phyloP scores from a whole-genome alignment of 768 basidiomycete genomes.

The Phanerodontia chrysosporium region DNA sequence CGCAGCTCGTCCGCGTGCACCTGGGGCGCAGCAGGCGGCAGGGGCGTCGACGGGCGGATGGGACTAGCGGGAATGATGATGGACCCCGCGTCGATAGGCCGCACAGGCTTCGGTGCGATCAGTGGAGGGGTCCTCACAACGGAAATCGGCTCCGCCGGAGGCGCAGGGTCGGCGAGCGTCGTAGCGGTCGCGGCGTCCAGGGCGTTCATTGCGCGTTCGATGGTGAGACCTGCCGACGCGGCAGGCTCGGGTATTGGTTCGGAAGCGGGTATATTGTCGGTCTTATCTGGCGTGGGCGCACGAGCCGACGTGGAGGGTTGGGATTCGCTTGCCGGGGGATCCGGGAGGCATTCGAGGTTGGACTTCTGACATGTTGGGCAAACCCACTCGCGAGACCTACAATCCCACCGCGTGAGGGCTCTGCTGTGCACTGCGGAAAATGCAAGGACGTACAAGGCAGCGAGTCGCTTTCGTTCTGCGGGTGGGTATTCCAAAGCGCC shows the following conservation, averaged over 20 bases:
- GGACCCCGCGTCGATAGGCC: conserved; percentile 18
- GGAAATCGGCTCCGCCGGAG: background rate
- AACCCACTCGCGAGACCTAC: conserved; percentile 75
- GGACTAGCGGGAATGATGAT: conserved; percentile 15
- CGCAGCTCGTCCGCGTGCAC: background rate
- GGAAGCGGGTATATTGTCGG: background rate
- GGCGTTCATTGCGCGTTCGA: background rate
- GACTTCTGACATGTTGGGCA: conserved; percentile 69
- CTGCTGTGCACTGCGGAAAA: no score
- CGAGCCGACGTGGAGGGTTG: background rate
- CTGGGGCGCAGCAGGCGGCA: conserved; percentile 1
- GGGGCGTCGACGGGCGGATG: conserved; percentile 3
- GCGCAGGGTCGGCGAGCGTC: conserved; percentile 9
- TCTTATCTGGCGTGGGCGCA: background rate
- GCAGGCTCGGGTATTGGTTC: background rate
- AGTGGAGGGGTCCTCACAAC: conserved; percentile 14
- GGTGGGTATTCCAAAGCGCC: conserved; percentile 82
- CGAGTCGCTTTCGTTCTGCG: conserved; percentile 73
- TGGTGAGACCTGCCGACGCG: background rate
- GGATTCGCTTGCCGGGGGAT: conserved; percentile 36
- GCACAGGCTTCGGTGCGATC: conserved; percentile 20
- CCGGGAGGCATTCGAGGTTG: conserved; percentile 70
- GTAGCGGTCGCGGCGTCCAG: conserved; percentile 10
- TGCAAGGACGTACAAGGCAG: conserved; percentile 53
- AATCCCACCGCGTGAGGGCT: no score